These are phyloP conservation scores for Trametes villosa DNA, from an alignment of 768 basidiomycete genomes.

Conservation along the genomic window DNA sequence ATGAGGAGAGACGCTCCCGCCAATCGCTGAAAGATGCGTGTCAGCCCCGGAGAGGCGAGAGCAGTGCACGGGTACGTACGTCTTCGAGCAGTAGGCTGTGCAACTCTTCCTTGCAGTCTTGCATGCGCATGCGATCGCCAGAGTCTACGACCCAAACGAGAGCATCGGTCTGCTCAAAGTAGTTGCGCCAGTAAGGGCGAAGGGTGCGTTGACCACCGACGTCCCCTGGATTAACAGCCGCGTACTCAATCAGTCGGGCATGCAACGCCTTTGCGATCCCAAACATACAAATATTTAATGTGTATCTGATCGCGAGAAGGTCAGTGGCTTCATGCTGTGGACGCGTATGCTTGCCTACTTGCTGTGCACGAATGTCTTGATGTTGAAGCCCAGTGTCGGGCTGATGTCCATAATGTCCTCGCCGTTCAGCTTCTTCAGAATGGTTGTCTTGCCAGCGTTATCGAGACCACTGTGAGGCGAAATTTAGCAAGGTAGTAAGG, in stretches of 20 bases:
- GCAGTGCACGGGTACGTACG: slow-evolving; percentile 52
- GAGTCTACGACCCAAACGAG: slow-evolving; percentile 99
- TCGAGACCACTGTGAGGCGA: slow-evolving; percentile 79
- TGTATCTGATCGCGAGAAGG: slow-evolving; percentile 51
- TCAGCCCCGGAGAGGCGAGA: background rate
- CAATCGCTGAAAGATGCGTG: slow-evolving; percentile 67
- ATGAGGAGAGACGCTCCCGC: slow-evolving; percentile 95
- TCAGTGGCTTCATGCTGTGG: background rate
- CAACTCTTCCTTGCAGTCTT: slow-evolving; percentile 88
- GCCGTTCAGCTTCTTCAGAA: slow-evolving; percentile 90
- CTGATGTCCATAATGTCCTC: slow-evolving; percentile 89
- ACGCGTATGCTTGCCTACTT: slow-evolving; percentile 55
- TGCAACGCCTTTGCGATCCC: slow-evolving; percentile 26
- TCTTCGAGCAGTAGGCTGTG: slow-evolving; percentile 89
- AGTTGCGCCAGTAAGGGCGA: slow-evolving; percentile 98
- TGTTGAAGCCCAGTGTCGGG: slow-evolving; percentile 98
- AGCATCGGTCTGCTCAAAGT: slow-evolving; percentile 98
- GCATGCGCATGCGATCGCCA: slow-evolving; percentile 86
- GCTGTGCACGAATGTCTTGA: slow-evolving; percentile 92
- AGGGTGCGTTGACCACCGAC: slow-evolving; percentile 96
- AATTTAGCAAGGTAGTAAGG: background rate
- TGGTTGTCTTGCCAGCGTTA: slow-evolving; percentile 99
- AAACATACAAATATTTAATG: slow-evolving; percentile 81
- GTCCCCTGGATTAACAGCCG: slow-evolving; percentile 70
- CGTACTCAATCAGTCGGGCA: background rate